Evolutionary conservation across 352 stramenopile genomes (phyloP), one percentile per base, ranked within the genome.

Genomic region (Globisporangium solare): DNA sequence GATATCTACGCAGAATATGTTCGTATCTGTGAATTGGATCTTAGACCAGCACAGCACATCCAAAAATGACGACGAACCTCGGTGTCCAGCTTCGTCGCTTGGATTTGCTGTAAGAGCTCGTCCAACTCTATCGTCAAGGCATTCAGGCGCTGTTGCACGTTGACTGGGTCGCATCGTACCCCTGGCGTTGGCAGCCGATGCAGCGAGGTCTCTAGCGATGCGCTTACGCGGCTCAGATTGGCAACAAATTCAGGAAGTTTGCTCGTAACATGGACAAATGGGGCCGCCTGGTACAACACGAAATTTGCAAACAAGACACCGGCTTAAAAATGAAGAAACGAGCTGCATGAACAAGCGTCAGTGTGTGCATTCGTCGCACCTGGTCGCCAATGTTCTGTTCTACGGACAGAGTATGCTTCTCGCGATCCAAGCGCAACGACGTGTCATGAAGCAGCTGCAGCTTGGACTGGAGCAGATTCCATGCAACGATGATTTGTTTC

Each of bases 381-480:
- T 83, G 66, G 18, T 76, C 58, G 6, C 48, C 15, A 0, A 80
- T 12, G 37, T 73, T 61, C 6, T 55, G 37, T 22, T 86, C 66
- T 3, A 76, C 14, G 1, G 50, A 35, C 6, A 59, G 41, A 0
- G 61, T 48, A 27, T 81, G 66, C 18, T 61, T 42, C 47, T 88
- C 74, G 0, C 63, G 61, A 40, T 86, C 71, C 11, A 85, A 51
- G 13, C 61, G 64, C 24, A 81, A 49, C 5, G 54, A 61, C 43
- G 63, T 71, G 37, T 83, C 64, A n/a, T 85, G 71, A 17, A 84
- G 45, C 0, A 81, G 58, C 37, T 79, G 63, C 2, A 86, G 46
- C 51, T 86, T 88, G 2, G 71, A 72, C 32, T 83, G 71, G 10
- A 86, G 57, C 12, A 77, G 45, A 2, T 59, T 53, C 71, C 70